Base-by-base conservation (phyloP, 108 stramenopile species). In the Discostella pseudostelligera region DNA sequence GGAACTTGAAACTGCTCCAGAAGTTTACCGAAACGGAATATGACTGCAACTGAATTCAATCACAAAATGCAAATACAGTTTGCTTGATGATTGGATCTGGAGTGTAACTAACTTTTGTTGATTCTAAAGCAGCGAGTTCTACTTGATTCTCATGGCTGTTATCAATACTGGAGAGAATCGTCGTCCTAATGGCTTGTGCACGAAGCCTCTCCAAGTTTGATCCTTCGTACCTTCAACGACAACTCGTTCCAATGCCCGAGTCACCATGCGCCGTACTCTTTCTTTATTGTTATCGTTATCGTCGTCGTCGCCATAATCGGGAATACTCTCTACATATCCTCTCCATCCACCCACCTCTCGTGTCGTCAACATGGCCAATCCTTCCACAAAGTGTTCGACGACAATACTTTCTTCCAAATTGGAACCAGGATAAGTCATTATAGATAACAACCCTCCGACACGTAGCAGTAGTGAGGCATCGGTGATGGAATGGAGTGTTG, bases 131-230 rank as follows among this genome's bases (percentile, higher is more conserved):
- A n/a, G n/a, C n/a, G n/a, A n/a, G n/a, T n/a, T n/a, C n/a, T 73
- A 92, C 69, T 92, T 92, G 46, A 92, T 88, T 56, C 87, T 70
- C 35, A 74, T 77, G 8, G 85, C 87, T 25, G 84, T 88, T 0
- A 82, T 43, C 22, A 92, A 62, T 35, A 88, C 75, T 7, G 90
- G 90, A 20, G 87, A 82, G 2, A 79, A 24, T 2, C 78, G 74
- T 79, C 86, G 67, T 8, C 90, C 90, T 20, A 88, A 46, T 22
- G 83, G 84, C 63, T 69, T 64, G 49, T 88, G 81, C 43, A 88
- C 76, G 49, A 84, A 80, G 1, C 73, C 84, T 43, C 71, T 57
- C 87, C 87, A 93, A 16, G 87, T 83, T 51, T 81, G 84, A 6
- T 65, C 62, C 25, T 39, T 37, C 13, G 65, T 36, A 10, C 83